Evolutionary conservation across 2,329 filamentous ascomycete species (phyloP).

Genomic region (Stagonosporopsis vannaccii): DNA sequence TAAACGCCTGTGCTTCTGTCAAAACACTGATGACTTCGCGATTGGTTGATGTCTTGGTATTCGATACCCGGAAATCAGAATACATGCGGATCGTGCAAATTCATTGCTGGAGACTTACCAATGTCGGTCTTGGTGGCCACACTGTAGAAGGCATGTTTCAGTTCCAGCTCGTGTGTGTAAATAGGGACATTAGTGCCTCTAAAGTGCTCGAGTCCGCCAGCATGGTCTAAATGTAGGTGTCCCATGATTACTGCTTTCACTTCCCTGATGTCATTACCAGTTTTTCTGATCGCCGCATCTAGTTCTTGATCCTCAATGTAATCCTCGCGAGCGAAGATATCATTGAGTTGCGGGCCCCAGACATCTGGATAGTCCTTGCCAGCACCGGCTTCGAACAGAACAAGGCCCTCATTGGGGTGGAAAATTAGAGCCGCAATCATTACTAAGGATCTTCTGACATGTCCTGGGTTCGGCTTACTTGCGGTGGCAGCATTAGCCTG

Average conservation of each 20-base stretch:
- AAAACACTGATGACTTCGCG: no score
- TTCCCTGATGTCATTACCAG: conserved; percentile 46
- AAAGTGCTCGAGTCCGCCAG: conserved; percentile 47
- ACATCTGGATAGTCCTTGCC: conserved; percentile 18
- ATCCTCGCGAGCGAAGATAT: conserved; percentile 42
- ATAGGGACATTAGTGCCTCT: conserved; percentile 45
- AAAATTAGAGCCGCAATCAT: conserved; percentile 38
- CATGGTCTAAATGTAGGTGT: conserved; percentile 49
- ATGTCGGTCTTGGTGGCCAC: conserved; percentile 47
- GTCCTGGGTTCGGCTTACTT: conserved; percentile 3
- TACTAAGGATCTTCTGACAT: conserved; percentile 33
- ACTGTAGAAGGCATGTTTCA: conserved; percentile 49
- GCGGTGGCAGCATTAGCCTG: conserved; percentile 21
- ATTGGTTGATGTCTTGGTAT: no score
- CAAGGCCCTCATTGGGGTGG: conserved; percentile 46
- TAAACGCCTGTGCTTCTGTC: conserved; percentile 13
- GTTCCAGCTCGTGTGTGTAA: conserved; percentile 49
- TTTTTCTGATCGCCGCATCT: conserved; percentile 31
- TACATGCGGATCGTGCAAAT: no score
- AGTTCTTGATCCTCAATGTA: conserved; percentile 30
- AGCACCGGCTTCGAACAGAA: conserved; percentile 47
- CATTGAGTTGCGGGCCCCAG: conserved; percentile 39
- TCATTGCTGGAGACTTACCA: neutral
- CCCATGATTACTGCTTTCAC: conserved; percentile 48
- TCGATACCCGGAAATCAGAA: no score